Evolutionary conservation across 1,284 basidiomycete species (phyloP).

Genomic region (Marasmius fiardii): DNA sequence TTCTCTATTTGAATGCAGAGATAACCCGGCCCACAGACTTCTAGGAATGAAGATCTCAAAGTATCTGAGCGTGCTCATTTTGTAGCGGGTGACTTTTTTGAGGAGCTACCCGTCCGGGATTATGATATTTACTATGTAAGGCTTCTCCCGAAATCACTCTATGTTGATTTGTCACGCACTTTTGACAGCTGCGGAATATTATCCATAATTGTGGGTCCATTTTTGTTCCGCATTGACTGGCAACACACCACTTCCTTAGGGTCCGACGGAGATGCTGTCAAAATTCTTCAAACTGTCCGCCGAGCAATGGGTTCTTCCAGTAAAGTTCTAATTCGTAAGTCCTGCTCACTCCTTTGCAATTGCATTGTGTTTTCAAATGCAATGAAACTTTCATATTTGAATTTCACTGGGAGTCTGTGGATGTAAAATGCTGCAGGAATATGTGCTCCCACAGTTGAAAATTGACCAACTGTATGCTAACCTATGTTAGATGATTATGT

Average conservation of each 20-base stretch:
- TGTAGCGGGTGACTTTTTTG: background rate
- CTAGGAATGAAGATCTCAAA: background rate
- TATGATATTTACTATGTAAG: background rate
- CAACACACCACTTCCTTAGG: no score
- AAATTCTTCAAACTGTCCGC: background rate
- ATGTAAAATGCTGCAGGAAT: no score
- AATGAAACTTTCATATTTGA: no score
- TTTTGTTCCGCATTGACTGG: no score
- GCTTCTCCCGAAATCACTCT: background rate
- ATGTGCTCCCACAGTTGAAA: no score
- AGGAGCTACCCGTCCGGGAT: background rate
- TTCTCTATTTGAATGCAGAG: no score
- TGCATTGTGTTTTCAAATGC: no score
- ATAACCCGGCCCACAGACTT: background rate
- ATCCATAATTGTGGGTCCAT: no score
- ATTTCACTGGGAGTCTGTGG: no score
- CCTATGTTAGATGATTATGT: conserved; percentile 6
- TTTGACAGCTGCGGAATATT: background rate
- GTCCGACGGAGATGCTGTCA: background rate
- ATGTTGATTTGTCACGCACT: background rate
- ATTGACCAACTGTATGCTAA: no score
- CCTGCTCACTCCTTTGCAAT: no score
- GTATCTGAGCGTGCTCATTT: background rate
- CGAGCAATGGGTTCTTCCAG: background rate
- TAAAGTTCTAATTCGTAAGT: background rate